A percentile compares a stretch with the other conserved stretches of the same genome.
Evolutionary conservation across 805 yeast species (phyloP).

Genomic region (Jamesozyma hellenica): DNA sequence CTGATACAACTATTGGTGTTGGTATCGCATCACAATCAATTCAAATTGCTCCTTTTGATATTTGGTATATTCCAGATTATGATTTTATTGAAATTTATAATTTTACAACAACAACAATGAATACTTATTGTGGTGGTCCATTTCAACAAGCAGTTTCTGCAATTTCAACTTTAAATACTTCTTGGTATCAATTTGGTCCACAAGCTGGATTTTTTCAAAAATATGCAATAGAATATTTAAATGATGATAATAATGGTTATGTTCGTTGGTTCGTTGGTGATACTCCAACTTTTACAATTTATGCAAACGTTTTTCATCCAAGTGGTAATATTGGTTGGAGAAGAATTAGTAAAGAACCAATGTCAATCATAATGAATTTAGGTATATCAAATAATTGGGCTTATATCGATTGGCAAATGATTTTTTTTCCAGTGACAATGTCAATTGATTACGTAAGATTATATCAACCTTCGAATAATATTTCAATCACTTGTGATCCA

Average conservation of each 20-base stretch:
- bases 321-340: constrained; percentile 87
- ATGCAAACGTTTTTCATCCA: constrained; percentile 70
- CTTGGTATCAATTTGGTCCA: constrained; percentile 71
- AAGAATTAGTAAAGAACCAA: constrained; percentile 77
- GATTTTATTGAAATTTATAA: constrained; percentile 67
- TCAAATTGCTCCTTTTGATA: constrained; percentile 89
- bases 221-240: constrained; percentile 68
- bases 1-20: constrained; percentile 40
- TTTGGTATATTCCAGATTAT: constrained; percentile 91
- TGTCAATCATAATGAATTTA: constrained; percentile 78
- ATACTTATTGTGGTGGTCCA: constrained; percentile 86
- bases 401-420: constrained; percentile 78
- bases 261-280: constrained; percentile 81
- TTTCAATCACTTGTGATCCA: constrained; percentile 77
- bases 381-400: constrained; percentile 93
- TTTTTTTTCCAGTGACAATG: constrained; percentile 70
- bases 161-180: constrained; percentile 61
- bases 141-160: constrained; percentile 88
- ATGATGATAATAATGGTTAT: constrained; percentile 64
- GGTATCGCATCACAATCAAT: constrained; percentile 87
- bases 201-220: constrained; percentile 49
- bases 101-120: constrained; percentile 62
- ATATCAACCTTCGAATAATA: constrained; percentile 69
- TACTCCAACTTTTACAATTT: constrained; percentile 62
- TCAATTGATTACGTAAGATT: constrained; percentile 77